Evolutionary conservation across 2,329 filamentous ascomycete genomes (phyloP).

Genomic region (Colletotrichum cereale): DNA sequence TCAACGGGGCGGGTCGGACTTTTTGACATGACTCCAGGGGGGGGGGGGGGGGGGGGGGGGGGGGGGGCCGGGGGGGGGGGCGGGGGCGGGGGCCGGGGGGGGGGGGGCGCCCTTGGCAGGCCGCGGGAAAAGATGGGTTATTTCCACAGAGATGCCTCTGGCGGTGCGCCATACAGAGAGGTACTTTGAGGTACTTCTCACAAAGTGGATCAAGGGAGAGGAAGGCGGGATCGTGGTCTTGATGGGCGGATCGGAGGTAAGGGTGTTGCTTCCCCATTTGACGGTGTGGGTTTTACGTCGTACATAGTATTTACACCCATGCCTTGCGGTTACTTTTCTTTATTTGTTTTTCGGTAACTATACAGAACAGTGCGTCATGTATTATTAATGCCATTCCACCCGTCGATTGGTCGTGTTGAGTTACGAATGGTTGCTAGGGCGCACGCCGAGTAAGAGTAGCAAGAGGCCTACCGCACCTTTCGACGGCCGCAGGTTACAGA

Average conservation of each 20-base stretch:
- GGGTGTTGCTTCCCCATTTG: constrained; percentile 5
- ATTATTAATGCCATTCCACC: neutral
- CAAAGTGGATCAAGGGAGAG: neutral
- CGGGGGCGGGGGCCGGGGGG: neutral
- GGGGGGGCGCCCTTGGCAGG: constrained; percentile 18
- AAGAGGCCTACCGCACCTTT: neutral
- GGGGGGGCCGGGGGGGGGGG: neutral
- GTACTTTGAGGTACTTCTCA: neutral
- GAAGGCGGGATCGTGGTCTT: constrained; percentile 28
- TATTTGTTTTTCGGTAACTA: too few species aligned
- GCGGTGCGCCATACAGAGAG: too few species aligned
- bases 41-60: neutral
- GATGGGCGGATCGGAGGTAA: constrained; percentile 32
- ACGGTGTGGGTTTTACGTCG: neutral
- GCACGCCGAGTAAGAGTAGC: neutral
- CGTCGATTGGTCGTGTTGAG: too few species aligned
- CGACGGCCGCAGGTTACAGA: neutral
- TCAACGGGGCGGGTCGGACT: constrained; percentile 32
- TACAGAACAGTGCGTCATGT: too few species aligned
- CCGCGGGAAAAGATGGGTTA: constrained; percentile 2
- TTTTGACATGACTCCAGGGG: constrained; percentile 19
- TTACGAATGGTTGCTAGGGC: neutral
- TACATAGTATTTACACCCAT: neutral
- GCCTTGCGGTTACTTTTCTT: neutral
- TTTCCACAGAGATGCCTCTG: neutral